These are phyloP conservation scores for Coemansia sp. DNA, from an alignment of 192 early-diverging fungal species.

Conservation along the genomic window DNA sequence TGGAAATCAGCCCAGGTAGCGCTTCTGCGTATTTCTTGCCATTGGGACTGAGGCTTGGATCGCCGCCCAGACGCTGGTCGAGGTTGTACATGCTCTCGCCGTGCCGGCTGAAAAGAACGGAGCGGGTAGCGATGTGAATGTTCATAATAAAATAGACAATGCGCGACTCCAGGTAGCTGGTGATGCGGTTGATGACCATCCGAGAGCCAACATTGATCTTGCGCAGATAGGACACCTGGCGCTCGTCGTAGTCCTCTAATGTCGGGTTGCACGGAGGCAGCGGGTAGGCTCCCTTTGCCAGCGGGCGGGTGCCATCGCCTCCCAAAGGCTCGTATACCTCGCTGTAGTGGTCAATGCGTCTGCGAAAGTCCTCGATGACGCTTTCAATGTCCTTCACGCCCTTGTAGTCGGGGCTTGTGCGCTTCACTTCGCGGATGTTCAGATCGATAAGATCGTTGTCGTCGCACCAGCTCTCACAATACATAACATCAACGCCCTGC, in stretches of 20 bases:
- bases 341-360: constrained; percentile 90
- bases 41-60: constrained; percentile 83
- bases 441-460: constrained; percentile 81
- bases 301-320: constrained; percentile 52
- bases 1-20: constrained; percentile 79
- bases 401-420: constrained; percentile 92
- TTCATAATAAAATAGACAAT: constrained; percentile 99
- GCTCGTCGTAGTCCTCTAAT: constrained; percentile 59
- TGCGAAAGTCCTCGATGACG: constrained; percentile 90
- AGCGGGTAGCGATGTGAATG: constrained; percentile 92
- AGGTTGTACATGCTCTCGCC: constrained; percentile 97
- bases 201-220: constrained; percentile 90
- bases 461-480: constrained; percentile 94
- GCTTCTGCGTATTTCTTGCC: constrained; percentile 83
- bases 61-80: constrained; percentile 90
- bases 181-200: constrained; percentile 92
- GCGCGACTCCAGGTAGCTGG: constrained; percentile 92
- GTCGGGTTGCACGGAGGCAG: constrained; percentile 43
- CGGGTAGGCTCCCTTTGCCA: constrained; percentile 52
- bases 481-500: constrained; percentile 87
- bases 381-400: constrained; percentile 77
- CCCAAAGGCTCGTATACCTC: constrained; percentile 86
- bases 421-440: constrained; percentile 96
- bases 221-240: constrained; percentile 83
- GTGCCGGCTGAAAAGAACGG: constrained; percentile 89